Base-by-base conservation (phyloP, 306 rosid genomes). In the Oxytropis ochrocephala region DNA sequence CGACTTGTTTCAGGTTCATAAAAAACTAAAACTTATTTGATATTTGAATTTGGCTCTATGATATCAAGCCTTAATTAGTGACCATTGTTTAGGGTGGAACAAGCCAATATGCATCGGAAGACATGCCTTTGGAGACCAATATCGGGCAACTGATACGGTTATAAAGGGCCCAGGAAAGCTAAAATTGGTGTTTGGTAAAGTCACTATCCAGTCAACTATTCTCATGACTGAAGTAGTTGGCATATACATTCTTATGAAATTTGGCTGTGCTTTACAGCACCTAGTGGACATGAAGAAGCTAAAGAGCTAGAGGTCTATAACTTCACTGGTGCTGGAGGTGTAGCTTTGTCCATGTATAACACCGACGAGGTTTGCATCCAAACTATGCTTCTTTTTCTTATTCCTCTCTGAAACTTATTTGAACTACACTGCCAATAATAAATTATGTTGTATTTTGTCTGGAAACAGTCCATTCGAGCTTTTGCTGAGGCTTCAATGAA, bases 61-160 rank as follows among this genome's bases (percentile, higher is more conserved):
- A 44, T 70, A 33, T 47, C 30, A 52, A 59, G 51, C 60, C 61
- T 41, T 61, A 35, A 66, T 44, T 78, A 18, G 43, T 65, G 12
- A 14, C 48, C 70, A 41, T 70, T 53, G 29, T 70, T 60, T 73
- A 94, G 99, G 99, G 49, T 94, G 99, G 99, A 87, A 86, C 4
- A 91, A 87, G 83, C 95, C 99, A 12, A 94, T 94, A 71, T 94
- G 99, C 84, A 91, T 94, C 11, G 99, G 99, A 77, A 89, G 99
- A 72, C 99, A 94, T 85, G 97, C 99, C 67, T 94, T 88, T 55
- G 99, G 99, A 58, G 99, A 94, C 75, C 99, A 94, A 76, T 94
- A 94, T 75, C 83, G 86, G 50, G 96, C 99, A 78, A 91, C 99
- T 36, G 99, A 94, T 83, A 51, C 96, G 42, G 86, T 91, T 53